Conservation (phyloP, 208 protist genomes). For the Trypanosoma theileri region DNA sequence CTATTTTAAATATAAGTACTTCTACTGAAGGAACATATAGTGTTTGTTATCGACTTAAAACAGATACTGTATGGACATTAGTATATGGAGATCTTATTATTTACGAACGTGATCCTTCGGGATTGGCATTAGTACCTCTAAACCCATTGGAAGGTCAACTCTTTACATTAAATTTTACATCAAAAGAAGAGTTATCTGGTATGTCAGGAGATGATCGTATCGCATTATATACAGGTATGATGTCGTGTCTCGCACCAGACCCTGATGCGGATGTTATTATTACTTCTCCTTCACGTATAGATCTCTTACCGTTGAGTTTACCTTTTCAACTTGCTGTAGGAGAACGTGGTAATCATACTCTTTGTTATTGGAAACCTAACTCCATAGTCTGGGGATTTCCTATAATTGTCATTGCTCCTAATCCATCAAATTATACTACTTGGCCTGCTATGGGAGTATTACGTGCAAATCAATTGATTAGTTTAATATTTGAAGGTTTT, state of each 20-base stretch:
- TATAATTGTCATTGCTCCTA: slow-evolving; percentile 44
- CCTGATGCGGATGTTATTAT: slow-evolving; percentile 29
- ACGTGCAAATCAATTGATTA: slow-evolving; percentile 50
- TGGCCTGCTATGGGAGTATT: slow-evolving; percentile 27
- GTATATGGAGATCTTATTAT: slow-evolving; percentile 79
- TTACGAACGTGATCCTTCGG: slow-evolving; percentile 47
- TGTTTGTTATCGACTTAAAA: slow-evolving; percentile 81
- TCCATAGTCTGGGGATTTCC: slow-evolving; percentile 76
- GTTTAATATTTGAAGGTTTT: slow-evolving; percentile 73
- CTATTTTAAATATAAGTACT: slow-evolving; percentile 65
- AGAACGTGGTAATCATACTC: slow-evolving; percentile 44
- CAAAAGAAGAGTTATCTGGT: neutral
- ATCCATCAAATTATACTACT: slow-evolving; percentile 52
- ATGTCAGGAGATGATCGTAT: slow-evolving; percentile 56
- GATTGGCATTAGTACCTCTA: slow-evolving; percentile 52
- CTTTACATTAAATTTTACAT: slow-evolving; percentile 81
- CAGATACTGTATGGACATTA: slow-evolving; percentile 87
- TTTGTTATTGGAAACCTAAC: slow-evolving; percentile 24
- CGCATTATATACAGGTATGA: slow-evolving; percentile 58
- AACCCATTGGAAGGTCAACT: slow-evolving; percentile 71
- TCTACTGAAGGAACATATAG: slow-evolving; percentile 56
- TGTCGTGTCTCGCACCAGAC: slow-evolving; percentile 50
- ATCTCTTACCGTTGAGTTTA: slow-evolving; percentile 47
- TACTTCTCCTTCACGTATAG: slow-evolving; percentile 51
- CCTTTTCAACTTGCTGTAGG: slow-evolving; percentile 38